phyloP scores from a whole-genome alignment of 768 basidiomycete genomes.

The Collybiopsis confluens region DNA sequence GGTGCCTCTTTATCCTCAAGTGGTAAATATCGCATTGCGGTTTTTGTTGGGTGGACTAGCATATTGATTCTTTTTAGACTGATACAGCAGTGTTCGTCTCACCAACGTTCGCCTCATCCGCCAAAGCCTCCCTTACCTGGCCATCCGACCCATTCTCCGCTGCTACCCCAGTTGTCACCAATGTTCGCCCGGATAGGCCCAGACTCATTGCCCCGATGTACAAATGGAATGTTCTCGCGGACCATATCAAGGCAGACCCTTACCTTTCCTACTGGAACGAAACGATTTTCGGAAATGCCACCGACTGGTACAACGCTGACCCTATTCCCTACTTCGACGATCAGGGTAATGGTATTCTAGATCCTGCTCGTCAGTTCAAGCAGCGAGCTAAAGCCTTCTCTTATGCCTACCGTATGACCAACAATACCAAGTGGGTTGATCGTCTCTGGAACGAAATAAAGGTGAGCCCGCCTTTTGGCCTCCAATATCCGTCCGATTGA shows the following conservation, averaged over 20 bases:
- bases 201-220: constrained; percentile 87
- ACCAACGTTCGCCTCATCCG: constrained; percentile 67
- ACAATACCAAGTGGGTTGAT: constrained; percentile 89
- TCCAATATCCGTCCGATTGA: background rate
- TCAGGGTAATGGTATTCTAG: constrained; percentile 86
- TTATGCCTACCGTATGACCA: constrained; percentile 88
- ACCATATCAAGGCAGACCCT: constrained; percentile 74
- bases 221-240: constrained; percentile 83
- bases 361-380: constrained; percentile 86
- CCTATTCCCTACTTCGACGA: constrained; percentile 74
- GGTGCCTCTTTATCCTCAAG: constrained; percentile 84
- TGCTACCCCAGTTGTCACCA: constrained; percentile 49
- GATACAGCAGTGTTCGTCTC: constrained; percentile 65
- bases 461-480: constrained; percentile 40
- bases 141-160: constrained; percentile 71
- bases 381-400: constrained; percentile 88
- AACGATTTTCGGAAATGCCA: constrained; percentile 87
- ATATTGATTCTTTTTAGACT: constrained; percentile 42
- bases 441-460: constrained; percentile 79
- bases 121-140: constrained; percentile 57
- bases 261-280: constrained; percentile 89
- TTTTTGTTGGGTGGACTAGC: background rate
- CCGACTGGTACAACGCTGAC: constrained; percentile 57
- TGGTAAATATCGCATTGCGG: constrained; percentile 53
- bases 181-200: constrained; percentile 74